Base-by-base conservation (phyloP, 2,329 filamentous ascomycete genomes). In the Hypocreales sp. region DNA sequence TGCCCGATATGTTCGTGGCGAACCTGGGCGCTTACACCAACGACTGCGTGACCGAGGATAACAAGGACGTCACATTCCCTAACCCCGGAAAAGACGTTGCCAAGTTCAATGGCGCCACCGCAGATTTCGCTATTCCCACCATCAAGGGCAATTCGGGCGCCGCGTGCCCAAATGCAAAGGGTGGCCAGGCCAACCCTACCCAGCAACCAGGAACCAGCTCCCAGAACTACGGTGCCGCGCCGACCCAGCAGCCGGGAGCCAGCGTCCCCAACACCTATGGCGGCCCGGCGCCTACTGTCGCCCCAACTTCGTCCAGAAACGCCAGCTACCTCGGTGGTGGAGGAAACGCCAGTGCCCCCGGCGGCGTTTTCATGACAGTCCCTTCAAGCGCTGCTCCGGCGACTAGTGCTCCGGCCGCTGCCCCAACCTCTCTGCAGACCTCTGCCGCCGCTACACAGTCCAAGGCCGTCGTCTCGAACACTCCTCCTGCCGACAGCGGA, bases 1-100 rank as follows among this genome's bases (percentile, higher is more conserved):
- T 92, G 72, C 79, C 80, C 0, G 53, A 68, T 16, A 68, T 84
- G 52, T 80, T 82, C 36, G 55, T 72, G 8, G 78, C 73, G 43
- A 83, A 83, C 43, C 43, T 79, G 5, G 52, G 48, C 3, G n/a
- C n/a, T n/a, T n/a, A n/a, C n/a, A n/a, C n/a, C n/a, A 61, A 66
- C 12, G 47, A 43, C 1, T 82, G 77, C 44, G 51, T 37, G 3
- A 74, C 67, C 2, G 43, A 40, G 0, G 55, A 64, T 25, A 47
- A 52, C 13, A 44, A 53, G 5, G 68, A 78, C 26, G 55, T 78
- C 5, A 33, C 53, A 20, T 82, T 74, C 52, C 73, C 76, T 10
- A 47, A 70, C 26, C 68, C 77, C 0, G 79, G 79, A 2, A 41
- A 52, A 0, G 55, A 62, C 5, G 56, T 72, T 4, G 62, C 74